Base-by-base conservation (phyloP, 345 rosid species). In the Lagerstroemia speciosa region DNA sequence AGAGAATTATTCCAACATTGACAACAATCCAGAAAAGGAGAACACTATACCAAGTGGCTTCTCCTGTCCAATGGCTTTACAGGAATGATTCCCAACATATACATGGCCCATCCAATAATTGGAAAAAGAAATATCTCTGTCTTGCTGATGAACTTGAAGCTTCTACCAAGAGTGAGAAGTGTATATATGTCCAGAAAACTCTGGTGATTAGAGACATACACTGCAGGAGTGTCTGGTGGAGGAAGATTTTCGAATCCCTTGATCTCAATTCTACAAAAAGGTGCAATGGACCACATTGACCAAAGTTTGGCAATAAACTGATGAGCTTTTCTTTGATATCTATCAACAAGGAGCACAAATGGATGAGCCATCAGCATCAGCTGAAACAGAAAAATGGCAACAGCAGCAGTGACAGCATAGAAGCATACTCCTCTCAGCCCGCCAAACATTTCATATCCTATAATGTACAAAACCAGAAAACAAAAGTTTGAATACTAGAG, bases 111-210 rank as follows among this genome's bases (percentile, higher is more conserved):
- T 8, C 99, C 99, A 32, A 94, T 85, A 1, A 87, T 26, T 2
- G 97, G 99, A 78, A 71, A 77, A 32, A 89, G 82, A 75, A 94
- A 89, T 77, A 94, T 87, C 32, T 75, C 83, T 0, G 90, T 87
- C 82, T 91, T 94, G 85, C 97, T 91, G 75, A 91, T 88, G 78
- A 94, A 94, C 88, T 89, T 94, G 72, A 78, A 91, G 87, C 83
- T 77, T 78, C 85, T 83, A 27, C 93, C 98, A 36, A 91, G 82
- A 32, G 92, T 89, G 20, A 94, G 85, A 72, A 94, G 97, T 4
- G 92, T 80, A 72, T 85, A 91, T 72, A 89, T 89, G 80, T 94
- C 99, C 24, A 94, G 73, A 79, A 94, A 89, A 66, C 99, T 94
- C 75, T 89, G 98, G 78, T 94, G 99, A 79, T 94, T 94, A 48